phyloP scores from a whole-genome alignment of 2,329 filamentous ascomycete genomes.

The Beauveria caledonica region DNA sequence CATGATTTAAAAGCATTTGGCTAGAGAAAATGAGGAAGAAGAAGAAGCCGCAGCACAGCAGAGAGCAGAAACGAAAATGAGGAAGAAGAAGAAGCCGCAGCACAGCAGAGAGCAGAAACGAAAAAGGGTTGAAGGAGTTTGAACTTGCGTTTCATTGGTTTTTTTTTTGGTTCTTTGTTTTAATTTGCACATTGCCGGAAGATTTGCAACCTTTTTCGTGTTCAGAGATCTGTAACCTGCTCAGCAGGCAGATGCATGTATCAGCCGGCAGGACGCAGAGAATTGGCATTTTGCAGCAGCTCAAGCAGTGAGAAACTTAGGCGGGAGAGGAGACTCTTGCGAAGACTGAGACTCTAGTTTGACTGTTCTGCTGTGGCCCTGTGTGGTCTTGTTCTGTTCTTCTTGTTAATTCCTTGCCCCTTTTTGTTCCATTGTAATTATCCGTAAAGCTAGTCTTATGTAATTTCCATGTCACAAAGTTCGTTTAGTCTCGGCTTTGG shows the following conservation, averaged over 20 bases:
- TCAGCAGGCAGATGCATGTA: background rate
- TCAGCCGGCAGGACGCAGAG: background rate
- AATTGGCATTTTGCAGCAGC: background rate
- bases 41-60: background rate
- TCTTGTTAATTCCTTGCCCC: background rate
- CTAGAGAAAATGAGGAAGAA: background rate
- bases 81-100: background rate
- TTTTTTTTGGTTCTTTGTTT: background rate
- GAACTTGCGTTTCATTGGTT: background rate
- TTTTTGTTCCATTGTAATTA: background rate
- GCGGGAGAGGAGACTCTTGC: background rate
- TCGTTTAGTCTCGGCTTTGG: no score
- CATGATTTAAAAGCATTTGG: background rate
- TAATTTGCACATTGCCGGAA: constrained; percentile 3
- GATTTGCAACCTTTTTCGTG: background rate
- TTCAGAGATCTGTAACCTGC: background rate
- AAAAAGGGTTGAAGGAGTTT: background rate
- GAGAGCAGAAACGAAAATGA: no score
- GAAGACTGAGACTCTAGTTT: background rate
- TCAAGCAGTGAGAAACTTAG: background rate
- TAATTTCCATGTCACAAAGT: background rate
- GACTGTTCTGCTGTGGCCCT: background rate
- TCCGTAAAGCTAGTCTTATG: constrained; percentile 7
- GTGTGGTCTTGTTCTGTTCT: background rate
- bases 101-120: background rate